Conservation (phyloP, 2,329 filamentous ascomycete species). For the Setomelanomma holmii region DNA sequence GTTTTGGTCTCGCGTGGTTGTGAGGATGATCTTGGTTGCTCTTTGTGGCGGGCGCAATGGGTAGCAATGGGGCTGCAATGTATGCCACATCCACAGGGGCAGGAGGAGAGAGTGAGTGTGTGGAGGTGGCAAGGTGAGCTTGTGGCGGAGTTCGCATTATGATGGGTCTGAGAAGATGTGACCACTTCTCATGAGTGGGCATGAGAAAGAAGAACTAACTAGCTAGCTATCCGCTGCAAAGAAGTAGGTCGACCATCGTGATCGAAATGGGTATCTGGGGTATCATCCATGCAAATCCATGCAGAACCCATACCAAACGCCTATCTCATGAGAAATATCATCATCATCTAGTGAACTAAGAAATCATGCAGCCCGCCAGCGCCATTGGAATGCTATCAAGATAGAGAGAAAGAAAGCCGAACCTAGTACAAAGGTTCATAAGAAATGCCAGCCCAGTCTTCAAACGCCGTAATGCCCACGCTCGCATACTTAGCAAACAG, state of each 20-base stretch:
- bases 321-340: background rate
- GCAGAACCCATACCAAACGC: background rate
- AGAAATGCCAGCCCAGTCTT: constrained; percentile 18
- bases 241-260: background rate
- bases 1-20: too few relatives aligned
- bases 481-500: constrained; percentile 15
- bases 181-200: too few relatives aligned
- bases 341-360: too few relatives aligned
- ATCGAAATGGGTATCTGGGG: constrained; percentile 1
- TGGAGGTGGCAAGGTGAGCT: too few relatives aligned
- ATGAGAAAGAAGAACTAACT: background rate
- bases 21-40: too few relatives aligned
- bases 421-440: constrained; percentile 16
- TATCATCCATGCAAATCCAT: constrained; percentile 3
- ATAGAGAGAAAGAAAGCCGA: background rate
- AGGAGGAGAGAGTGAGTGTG: background rate
- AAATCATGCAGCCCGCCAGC: too few relatives aligned
- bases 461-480: constrained; percentile 13
- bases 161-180: too few relatives aligned
- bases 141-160: too few relatives aligned
- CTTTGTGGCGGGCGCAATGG: too few relatives aligned
- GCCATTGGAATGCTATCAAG: background rate
- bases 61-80: background rate
- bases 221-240: background rate
- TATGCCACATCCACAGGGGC: background rate